Conservation (phyloP, 1,284 basidiomycete species). For the Apiotrichum porosum region DNA sequence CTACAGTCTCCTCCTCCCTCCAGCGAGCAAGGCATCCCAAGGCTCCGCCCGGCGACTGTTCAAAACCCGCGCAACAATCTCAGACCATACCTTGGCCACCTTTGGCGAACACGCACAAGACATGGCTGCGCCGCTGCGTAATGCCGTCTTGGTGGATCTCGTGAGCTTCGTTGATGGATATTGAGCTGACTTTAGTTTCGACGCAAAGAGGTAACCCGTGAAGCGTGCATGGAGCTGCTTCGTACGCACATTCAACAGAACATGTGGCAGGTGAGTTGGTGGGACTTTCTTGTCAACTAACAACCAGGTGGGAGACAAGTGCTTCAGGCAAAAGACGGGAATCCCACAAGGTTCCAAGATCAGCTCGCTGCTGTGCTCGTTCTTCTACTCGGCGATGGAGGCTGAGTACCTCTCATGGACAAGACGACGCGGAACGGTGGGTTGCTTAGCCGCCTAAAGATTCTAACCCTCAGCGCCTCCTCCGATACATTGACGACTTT, state of each 20-base stretch:
- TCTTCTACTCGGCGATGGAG: slow-evolving; percentile 92
- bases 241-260: slow-evolving; percentile 87
- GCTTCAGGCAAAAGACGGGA: slow-evolving; percentile 68
- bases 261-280: slow-evolving; percentile 68
- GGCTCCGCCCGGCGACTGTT: slow-evolving; percentile 31
- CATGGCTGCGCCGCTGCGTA: slow-evolving; percentile 63
- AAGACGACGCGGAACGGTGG: slow-evolving; percentile 59
- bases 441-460: slow-evolving; percentile 28
- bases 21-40: slow-evolving; percentile 33
- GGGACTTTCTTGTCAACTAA: too few relatives aligned
- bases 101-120: slow-evolving; percentile 48
- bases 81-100: slow-evolving; percentile 9
- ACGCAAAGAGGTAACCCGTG: slow-evolving; percentile 41
- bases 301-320: slow-evolving; percentile 30
- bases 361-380: slow-evolving; percentile 81
- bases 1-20: slow-evolving; percentile 37
- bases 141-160: slow-evolving; percentile 81
- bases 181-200: slow-evolving; percentile 20
- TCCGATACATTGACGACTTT: slow-evolving; percentile 92
- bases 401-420: slow-evolving; percentile 59
- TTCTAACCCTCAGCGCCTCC: slow-evolving; percentile 57
- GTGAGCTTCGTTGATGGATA: slow-evolving; percentile 46
- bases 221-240: slow-evolving; percentile 66
- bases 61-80: slow-evolving; percentile 30
- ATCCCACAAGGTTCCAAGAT: slow-evolving; percentile 95